phyloP scores from a whole-genome alignment of 139 green algal species.

The Dunaliella primolecta region DNA sequence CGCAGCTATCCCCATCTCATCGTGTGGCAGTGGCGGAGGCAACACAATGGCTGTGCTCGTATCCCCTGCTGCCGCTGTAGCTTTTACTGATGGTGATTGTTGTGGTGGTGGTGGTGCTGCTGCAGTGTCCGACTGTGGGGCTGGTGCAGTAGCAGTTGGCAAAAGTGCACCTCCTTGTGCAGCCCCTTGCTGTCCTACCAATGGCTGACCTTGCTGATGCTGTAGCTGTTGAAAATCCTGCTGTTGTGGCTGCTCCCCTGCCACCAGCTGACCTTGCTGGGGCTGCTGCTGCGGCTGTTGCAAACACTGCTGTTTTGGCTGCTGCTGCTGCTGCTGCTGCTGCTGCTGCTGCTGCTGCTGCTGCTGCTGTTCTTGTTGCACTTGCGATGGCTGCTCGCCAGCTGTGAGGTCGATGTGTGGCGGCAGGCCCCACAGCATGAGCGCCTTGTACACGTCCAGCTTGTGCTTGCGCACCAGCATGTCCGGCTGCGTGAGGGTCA shows the following conservation, averaged over 20 bases:
- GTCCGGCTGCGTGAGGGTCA: background rate
- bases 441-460: background rate
- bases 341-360: background rate
- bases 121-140: too few relatives aligned
- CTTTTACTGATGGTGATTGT: background rate
- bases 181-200: too few relatives aligned
- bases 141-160: too few relatives aligned
- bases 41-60: background rate
- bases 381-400: background rate
- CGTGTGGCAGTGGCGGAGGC: background rate
- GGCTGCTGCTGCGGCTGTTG: background rate
- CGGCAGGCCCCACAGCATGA: conserved; percentile 14
- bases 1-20: background rate
- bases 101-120: background rate
- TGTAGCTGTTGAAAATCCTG: background rate
- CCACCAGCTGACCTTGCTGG: too few relatives aligned
- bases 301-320: too few relatives aligned
- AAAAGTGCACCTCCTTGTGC: too few relatives aligned
- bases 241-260: background rate
- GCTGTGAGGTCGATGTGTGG: background rate
- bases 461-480: conserved; percentile 8
- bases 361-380: background rate
- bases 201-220: background rate
- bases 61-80: background rate
- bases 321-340: background rate